Base-by-base conservation (phyloP, 805 yeast genomes). In the Ogataea allantospora region DNA sequence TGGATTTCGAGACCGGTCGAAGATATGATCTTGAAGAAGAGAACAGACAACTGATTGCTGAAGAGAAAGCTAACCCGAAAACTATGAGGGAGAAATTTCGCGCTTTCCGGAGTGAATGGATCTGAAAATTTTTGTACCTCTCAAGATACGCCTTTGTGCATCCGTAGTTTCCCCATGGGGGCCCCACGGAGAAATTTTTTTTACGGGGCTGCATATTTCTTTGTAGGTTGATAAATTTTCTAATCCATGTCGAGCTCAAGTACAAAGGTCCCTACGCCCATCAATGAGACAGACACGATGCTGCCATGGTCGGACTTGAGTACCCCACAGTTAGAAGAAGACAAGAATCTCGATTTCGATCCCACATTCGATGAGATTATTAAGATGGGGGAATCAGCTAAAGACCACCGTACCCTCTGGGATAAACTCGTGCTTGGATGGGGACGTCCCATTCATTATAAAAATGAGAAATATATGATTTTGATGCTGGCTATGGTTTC, bases 401-500 rank as follows among this genome's bases (percentile, higher is more conserved):
- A 60, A 30, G 38, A 41, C 3, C 52, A 62, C 25, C 63, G 59
- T 33, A 50, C 71, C 0, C 60, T 63, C 31, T 60, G 65, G 54
- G 68, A 66, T 43, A 63, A 67, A 28, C 21, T 72, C 31, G 50
- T 58, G 21, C 46, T 68, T 7, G 75, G 70, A 33, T 51, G 59
- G 16, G 47, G 48, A 21, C 24, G 27, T 14, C 58, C 65, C 34
- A 51, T 70, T 6, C 48, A 68, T 43, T 76, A 76, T 55, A 46
- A 67, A 38, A 63, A 71, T 48, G 71, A 70, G 40, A 62, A 56
- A 25, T 50, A 70, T 51, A 71, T 75, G 69, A 73, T 70, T 16
- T 54, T 57, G 37, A 58, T 73, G 47, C 60, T 78, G 31, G 84
- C 80, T 12, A 54, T 53, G 11, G 77, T 79, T 48, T 81, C 83